Base-by-base conservation (phyloP, 2,329 filamentous ascomycete genomes). In the Diaporthe vaccinii region DNA sequence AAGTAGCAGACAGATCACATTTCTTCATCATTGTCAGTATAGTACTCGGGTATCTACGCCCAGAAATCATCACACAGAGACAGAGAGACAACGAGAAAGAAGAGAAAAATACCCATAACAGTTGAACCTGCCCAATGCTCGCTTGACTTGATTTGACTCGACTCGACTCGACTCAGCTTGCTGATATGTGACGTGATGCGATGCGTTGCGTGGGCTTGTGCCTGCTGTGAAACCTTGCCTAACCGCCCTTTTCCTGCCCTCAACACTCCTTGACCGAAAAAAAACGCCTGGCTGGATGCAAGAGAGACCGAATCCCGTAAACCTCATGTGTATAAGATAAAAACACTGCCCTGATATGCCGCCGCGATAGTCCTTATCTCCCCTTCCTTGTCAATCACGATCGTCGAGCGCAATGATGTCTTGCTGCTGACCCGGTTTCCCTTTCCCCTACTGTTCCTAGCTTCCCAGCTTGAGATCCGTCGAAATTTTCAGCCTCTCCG, bases 281-380 rank as follows among this genome's bases (percentile, higher is more conserved):
- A 55, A 28, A 76, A 76, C 76, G 76, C 75, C 76, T 59, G 61
- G 76, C 72, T 74, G 62, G 69, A 77, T 76, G 75, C 73, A 75
- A 75, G 34, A 55, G 20, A 41, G 25, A 8, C 58, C 36, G 25
- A 53, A 36, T 44, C 34, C 34, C 65, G 36, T 73, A 20, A 34
- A 34, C 58, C 46, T 57, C 34, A 22, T 57, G 41, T 57, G 46
- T 73, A 73, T 25, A 57, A 55, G 15, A n/a, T 53, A 55, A 31
- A 31, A 49, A 9, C 39, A n/a, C 34, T 36, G 31, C 53, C 49
- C 49, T 44, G 17, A 57, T 8, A 69, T 55, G 65, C 49, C 34
- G 34, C 8, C 53, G 14, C 55, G 14, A 22, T 55, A 55, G 34
- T 41, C 65, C 49, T 41, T 5, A 25, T 57, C 31, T 31, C 9